Evolutionary conservation across 75 land plant species (phyloP).

Genomic region (Isoetes taiwanensis): DNA sequence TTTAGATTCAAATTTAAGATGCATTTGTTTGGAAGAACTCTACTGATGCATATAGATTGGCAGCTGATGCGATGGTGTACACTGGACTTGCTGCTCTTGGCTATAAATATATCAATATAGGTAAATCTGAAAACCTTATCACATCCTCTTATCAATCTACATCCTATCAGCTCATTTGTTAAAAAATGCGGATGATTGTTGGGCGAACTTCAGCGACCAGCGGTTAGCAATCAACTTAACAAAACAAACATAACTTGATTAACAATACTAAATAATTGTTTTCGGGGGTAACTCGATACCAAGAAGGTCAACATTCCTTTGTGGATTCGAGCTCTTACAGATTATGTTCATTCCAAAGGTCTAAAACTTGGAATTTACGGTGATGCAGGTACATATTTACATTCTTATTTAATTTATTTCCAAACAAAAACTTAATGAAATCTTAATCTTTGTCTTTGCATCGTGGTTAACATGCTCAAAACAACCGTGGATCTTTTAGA

Average conservation of each 20-base stretch:
- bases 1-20: too few relatives aligned
- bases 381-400: conserved; percentile 72
- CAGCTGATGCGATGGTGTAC: conserved; percentile 82
- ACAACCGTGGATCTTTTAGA: conserved; percentile 74
- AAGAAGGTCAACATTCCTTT: conserved; percentile 61
- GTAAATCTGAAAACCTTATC: too few relatives aligned
- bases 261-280: not conserved
- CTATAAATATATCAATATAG: conserved; percentile 65
- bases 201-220: conserved; percentile 37
- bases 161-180: too few relatives aligned
- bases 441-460: not conserved
- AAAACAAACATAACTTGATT: too few relatives aligned
- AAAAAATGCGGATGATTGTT: conserved; percentile 93
- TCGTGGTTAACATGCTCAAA: conserved; percentile 39
- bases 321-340: conserved; percentile 88
- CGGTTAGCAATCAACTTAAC: not conserved
- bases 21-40: not conserved
- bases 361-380: conserved; percentile 97
- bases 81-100: conserved; percentile 57
- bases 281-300: conserved; percentile 61
- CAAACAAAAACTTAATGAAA: too few relatives aligned
- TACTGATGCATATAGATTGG: conserved; percentile 1
- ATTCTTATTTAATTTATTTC: too few relatives aligned
- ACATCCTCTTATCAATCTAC: not conserved
- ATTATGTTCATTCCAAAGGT: conserved; percentile 75